Percentiles rank a stretch among this genome's conserved stretches.
These are phyloP conservation scores for Colletotrichum sp. DNA, from an alignment of 2,329 filamentous ascomycete species.

Conservation along the genomic window DNA sequence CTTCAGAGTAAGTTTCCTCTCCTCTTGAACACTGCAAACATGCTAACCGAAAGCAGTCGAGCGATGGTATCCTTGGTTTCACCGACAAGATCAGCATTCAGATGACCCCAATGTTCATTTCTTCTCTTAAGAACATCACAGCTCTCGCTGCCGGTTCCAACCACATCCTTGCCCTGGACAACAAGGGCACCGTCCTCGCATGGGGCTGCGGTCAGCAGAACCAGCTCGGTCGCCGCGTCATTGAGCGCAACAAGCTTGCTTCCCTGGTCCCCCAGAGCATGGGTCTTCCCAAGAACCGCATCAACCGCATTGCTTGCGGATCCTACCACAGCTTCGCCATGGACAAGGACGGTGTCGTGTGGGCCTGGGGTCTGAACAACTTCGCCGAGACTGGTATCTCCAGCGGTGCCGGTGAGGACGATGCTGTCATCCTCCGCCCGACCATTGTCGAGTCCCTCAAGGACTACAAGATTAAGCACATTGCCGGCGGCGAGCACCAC, in stretches of 20 bases:
- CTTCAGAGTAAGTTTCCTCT: slow-evolving; percentile 55
- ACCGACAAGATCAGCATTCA: slow-evolving; percentile 56
- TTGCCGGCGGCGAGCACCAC: slow-evolving; percentile 76
- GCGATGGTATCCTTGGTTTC: slow-evolving; percentile 70
- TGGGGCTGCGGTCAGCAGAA: slow-evolving; percentile 78
- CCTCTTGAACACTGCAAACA: not conserved
- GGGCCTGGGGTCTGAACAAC: slow-evolving; percentile 86
- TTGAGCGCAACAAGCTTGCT: slow-evolving; percentile 66
- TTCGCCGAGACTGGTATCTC: slow-evolving; percentile 77
- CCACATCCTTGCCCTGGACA: slow-evolving; percentile 72
- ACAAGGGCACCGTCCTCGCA: slow-evolving; percentile 67
- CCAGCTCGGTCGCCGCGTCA: slow-evolving; percentile 64
- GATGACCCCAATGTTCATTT: slow-evolving; percentile 49
- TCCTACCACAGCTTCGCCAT: slow-evolving; percentile 86
- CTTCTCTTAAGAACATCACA: slow-evolving; percentile 69
- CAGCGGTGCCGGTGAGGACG: slow-evolving; percentile 68
- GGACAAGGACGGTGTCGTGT: slow-evolving; percentile 72
- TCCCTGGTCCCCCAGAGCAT: slow-evolving; percentile 69
- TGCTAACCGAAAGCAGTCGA: slow-evolving; percentile 38
- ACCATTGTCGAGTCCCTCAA: slow-evolving; percentile 69
- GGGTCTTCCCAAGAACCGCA: slow-evolving; percentile 64
- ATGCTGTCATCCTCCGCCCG: slow-evolving; percentile 75
- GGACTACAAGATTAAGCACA: slow-evolving; percentile 66
- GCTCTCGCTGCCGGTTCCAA: slow-evolving; percentile 71
- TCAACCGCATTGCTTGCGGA: slow-evolving; percentile 69